These are phyloP conservation scores for Oryza rufipogon DNA, from an alignment of 176 grass and related monocot species.

Conservation along the genomic window DNA sequence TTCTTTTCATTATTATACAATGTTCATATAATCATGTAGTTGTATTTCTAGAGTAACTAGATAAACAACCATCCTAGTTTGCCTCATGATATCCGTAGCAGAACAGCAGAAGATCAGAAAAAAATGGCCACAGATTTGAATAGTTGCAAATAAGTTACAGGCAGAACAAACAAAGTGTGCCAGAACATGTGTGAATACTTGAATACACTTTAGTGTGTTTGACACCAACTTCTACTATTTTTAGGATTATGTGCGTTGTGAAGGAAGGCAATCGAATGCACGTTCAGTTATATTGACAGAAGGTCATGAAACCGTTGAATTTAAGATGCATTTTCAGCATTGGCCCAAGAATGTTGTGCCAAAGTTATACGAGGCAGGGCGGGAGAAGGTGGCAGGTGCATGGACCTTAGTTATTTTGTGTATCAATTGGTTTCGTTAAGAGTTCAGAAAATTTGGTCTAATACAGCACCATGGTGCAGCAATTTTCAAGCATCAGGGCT, in stretches of 20 bases:
- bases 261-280: constrained; percentile 49
- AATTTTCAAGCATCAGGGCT: constrained; percentile 87
- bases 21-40: background rate
- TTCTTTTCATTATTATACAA: constrained; percentile 7
- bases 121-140: background rate
- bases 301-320: constrained; percentile 71
- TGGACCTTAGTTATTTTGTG: background rate
- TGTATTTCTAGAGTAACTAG: background rate
- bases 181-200: background rate
- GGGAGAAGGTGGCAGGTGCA: constrained; percentile 86
- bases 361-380: constrained; percentile 71
- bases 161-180: background rate
- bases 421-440: background rate
- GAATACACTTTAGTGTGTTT: background rate
- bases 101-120: background rate
- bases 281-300: constrained; percentile 65
- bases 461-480: constrained; percentile 52
- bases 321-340: constrained; percentile 69
- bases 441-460: constrained; percentile 15
- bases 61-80: background rate
- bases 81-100: background rate
- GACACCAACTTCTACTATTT: constrained; percentile 33
- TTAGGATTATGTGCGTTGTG: constrained; percentile 60
- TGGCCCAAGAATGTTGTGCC: constrained; percentile 65
- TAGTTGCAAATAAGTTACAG: background rate